phyloP scores from a whole-genome alignment of 305 asterid species.

The Fraxinus dipetala region DNA sequence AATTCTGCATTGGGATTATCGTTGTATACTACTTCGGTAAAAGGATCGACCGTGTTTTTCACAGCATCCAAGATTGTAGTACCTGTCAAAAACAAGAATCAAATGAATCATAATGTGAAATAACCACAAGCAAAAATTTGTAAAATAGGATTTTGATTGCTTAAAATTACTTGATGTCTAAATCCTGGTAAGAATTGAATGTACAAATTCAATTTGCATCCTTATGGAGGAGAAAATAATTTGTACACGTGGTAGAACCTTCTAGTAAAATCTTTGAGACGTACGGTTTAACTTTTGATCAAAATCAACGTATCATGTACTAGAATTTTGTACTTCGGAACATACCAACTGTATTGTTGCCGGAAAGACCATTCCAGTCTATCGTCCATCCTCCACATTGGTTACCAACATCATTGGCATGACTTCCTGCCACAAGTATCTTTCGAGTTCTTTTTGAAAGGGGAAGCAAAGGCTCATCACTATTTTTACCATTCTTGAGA shows the following conservation, averaged over 20 bases:
- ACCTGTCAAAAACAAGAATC: slow-evolving; percentile 28
- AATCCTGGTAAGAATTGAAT: not conserved
- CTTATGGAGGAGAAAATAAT: not conserved
- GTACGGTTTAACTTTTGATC: not conserved
- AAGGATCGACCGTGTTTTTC: slow-evolving; percentile 42
- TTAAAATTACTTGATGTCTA: not conserved
- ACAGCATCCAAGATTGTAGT: slow-evolving; percentile 58
- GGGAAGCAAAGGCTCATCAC: slow-evolving; percentile 54
- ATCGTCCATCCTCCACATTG: slow-evolving; percentile 81
- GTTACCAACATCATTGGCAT: slow-evolving; percentile 53
- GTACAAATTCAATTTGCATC: not conserved
- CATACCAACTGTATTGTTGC: slow-evolving; percentile 50
- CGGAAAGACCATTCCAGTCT: slow-evolving; percentile 49
- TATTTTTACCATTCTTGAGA: slow-evolving; percentile 50
- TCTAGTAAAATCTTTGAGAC: not conserved
- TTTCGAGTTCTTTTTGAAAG: slow-evolving; percentile 43
- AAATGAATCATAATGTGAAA: not conserved
- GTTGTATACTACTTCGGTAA: slow-evolving; percentile 40
- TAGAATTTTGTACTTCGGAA: not conserved
- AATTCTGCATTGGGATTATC: slow-evolving; percentile 40
- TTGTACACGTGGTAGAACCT: not conserved
- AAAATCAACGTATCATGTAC: not conserved
- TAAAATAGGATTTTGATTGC: not conserved
- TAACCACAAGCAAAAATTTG: not conserved
- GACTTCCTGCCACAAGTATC: slow-evolving; percentile 65